Evolutionary conservation across 1,284 basidiomycete species (phyloP).

Genomic region (Leccinum solheimii): DNA sequence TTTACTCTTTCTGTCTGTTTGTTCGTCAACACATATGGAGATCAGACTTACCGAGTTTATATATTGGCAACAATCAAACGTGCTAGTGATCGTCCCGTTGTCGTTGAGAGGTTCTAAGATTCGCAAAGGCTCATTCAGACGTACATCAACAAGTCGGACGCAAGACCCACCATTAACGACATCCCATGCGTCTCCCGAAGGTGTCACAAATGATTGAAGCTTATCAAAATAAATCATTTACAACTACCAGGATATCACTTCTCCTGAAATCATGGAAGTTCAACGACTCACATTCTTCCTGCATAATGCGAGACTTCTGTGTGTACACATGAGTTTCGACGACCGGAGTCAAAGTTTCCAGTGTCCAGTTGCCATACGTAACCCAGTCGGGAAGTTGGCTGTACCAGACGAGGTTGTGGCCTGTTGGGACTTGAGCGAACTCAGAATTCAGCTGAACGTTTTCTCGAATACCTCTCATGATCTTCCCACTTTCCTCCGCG

Average conservation of each 20-base stretch:
- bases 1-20: background rate
- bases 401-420: conserved; percentile 28
- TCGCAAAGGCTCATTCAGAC: background rate
- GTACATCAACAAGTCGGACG: background rate
- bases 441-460: background rate
- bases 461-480: conserved; percentile 18
- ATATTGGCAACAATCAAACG: background rate
- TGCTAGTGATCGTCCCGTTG: conserved; percentile 19
- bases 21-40: background rate
- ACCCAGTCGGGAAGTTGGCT: conserved; percentile 23
- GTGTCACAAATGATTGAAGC: background rate
- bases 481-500: conserved; percentile 26
- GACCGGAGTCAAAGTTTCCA: conserved; percentile 16
- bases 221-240: conserved; percentile 3
- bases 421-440: conserved; percentile 4
- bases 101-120: conserved; percentile 19
- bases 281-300: conserved; percentile 14
- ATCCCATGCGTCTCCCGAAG: conserved; percentile 22
- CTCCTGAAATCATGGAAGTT: background rate
- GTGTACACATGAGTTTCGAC: conserved; percentile 19
- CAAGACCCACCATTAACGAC: conserved; percentile 21
- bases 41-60: background rate
- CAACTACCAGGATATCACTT: conserved; percentile 8
- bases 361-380: conserved; percentile 17
- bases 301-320: conserved; percentile 18